A percentile compares a stretch with the other conserved stretches of the same genome.
Conservation (phyloP, 345 rosid genomes). For the Nasturtium officinale region DNA sequence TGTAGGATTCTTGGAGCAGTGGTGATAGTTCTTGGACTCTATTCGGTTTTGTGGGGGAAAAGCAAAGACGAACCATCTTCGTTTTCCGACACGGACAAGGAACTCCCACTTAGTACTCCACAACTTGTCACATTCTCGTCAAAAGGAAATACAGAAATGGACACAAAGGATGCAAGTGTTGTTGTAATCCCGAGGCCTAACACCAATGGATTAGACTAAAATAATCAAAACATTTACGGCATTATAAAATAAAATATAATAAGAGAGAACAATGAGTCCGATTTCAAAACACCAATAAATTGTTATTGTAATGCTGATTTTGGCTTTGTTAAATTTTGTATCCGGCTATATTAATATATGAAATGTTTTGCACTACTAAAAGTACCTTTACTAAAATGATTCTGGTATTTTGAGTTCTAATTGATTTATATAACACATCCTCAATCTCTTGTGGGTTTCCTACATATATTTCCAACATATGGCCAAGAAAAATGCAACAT, state of each 20-base stretch:
- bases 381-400: slow-evolving; percentile 9
- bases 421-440: slow-evolving; percentile 12
- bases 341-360: slow-evolving; percentile 31
- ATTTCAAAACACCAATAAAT: slow-evolving; percentile 20
- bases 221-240: slow-evolving; percentile 18
- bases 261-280: slow-evolving; percentile 27
- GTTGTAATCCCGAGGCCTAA: slow-evolving; percentile 27
- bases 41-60: slow-evolving; percentile 79
- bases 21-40: slow-evolving; percentile 68
- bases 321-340: slow-evolving; percentile 39
- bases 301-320: slow-evolving; percentile 37
- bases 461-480: slow-evolving; percentile 19
- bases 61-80: slow-evolving; percentile 54
- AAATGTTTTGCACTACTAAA: slow-evolving; percentile 29
- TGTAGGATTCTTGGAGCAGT: slow-evolving; percentile 65
- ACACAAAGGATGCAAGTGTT: slow-evolving; percentile 23
- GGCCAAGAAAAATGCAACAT: slow-evolving; percentile 19
- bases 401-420: slow-evolving; percentile 15
- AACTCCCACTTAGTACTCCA: slow-evolving; percentile 37
- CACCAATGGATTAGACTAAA: slow-evolving; percentile 24
- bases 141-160: slow-evolving; percentile 15
- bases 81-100: slow-evolving; percentile 34
- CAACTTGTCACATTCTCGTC: slow-evolving; percentile 34
- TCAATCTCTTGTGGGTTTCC: slow-evolving; percentile 29
- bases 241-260: slow-evolving; percentile 20